Conservation (phyloP, 192 early-diverging fungal genomes). For the Coemansia javaensis region DNA sequence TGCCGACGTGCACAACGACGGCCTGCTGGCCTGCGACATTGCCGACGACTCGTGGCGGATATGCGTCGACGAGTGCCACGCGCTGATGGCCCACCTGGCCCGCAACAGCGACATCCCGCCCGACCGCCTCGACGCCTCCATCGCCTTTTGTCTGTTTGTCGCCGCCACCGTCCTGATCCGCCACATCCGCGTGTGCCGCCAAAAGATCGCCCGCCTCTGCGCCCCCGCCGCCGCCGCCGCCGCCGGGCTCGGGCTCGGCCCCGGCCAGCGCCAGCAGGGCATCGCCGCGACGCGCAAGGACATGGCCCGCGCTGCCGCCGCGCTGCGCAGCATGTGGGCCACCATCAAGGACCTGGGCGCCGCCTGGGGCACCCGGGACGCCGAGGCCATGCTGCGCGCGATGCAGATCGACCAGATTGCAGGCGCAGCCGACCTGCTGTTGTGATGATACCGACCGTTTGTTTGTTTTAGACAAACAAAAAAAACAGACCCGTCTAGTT, state of each 20-base stretch:
- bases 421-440: conserved; percentile 33
- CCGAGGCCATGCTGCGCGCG: conserved; percentile 32
- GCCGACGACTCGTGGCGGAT: conserved; percentile 38
- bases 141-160: conserved; percentile 37
- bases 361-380: conserved; percentile 32
- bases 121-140: conserved; percentile 36
- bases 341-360: conserved; percentile 40
- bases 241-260: too few relatives aligned
- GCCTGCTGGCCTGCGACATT: conserved; percentile 34
- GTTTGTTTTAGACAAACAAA: not conserved
- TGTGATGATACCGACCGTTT: too few relatives aligned
- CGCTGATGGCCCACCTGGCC: conserved; percentile 28
- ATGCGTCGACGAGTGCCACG: conserved; percentile 25
- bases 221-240: not conserved
- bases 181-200: conserved; percentile 27
- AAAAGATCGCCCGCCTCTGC: conserved; percentile 2
- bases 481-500: conserved; percentile 9
- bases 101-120: conserved; percentile 43
- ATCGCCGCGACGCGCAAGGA: conserved; percentile 3
- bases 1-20: conserved; percentile 41
- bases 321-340: conserved; percentile 34
- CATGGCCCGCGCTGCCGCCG: conserved; percentile 2
- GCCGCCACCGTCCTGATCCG: conserved; percentile 40
- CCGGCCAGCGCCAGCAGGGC: too few relatives aligned
- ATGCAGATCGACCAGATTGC: conserved; percentile 49